These are phyloP conservation scores for Quercus aquifolioides DNA, from an alignment of 306 rosid genomes.

Conservation along the genomic window DNA sequence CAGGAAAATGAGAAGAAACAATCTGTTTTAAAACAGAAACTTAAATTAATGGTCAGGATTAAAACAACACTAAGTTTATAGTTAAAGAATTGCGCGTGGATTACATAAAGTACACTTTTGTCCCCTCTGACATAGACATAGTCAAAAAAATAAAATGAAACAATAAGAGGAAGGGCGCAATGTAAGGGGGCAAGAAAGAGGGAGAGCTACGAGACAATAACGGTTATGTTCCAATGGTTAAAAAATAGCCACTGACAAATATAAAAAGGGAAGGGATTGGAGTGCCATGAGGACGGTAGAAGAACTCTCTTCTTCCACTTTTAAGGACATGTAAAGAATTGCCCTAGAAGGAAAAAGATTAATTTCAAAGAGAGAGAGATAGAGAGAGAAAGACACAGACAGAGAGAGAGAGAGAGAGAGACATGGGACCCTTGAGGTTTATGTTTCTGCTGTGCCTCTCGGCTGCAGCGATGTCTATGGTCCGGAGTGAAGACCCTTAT, in stretches of 20 bases:
- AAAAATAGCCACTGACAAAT: not conserved
- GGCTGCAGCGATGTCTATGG: conserved; percentile 17
- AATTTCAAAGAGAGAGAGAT: not conserved
- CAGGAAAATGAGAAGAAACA: too few species aligned
- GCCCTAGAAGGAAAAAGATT: conserved; percentile 24
- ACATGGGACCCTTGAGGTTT: conserved; percentile 18
- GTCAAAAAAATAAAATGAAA: not conserved
- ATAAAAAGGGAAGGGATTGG: conserved; percentile 32
- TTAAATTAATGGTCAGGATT: too few species aligned
- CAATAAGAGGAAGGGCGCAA: conserved; percentile 18
- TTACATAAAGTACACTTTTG: not conserved
- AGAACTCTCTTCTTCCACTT: conserved; percentile 44
- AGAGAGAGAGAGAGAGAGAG: not conserved
- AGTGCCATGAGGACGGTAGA: conserved; percentile 8
- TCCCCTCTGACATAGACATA: not conserved
- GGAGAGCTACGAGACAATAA: not conserved
- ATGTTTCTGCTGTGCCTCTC: conserved; percentile 38
- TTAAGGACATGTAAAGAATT: not conserved
- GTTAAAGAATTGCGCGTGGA: too few species aligned
- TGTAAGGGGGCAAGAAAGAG: conserved; percentile 30
- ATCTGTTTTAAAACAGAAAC: too few species aligned
- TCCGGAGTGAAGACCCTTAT: conserved; percentile 63
- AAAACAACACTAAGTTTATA: too few species aligned
- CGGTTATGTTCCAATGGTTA: conserved; percentile 23
- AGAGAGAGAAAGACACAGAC: not conserved